Percentiles rank a stretch among this genome's conserved stretches.
phyloP scores from a whole-genome alignment of 2,329 filamentous ascomycete species.

The Endoconidiophora laricicola region DNA sequence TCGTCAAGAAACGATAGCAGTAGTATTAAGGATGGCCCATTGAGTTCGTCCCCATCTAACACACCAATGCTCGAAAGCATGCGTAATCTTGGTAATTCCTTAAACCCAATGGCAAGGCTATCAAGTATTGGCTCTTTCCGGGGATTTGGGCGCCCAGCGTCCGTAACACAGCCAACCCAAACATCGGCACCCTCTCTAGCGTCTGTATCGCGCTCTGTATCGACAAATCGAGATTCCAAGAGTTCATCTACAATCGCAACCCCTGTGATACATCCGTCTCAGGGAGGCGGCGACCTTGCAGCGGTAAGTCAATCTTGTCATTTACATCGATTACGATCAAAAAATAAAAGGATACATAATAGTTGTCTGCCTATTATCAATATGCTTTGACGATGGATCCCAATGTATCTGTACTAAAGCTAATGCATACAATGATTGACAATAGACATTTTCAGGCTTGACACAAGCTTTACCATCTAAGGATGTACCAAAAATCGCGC shows the following conservation, averaged over 20 bases:
- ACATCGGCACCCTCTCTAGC: neutral
- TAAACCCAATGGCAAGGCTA: constrained; percentile 65
- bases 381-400: no score
- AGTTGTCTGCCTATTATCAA: neutral
- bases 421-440: neutral
- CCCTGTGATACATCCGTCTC: constrained; percentile 13
- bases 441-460: constrained; percentile 44
- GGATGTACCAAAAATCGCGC: constrained; percentile 37
- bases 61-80: constrained; percentile 64
- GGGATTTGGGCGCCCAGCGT: constrained; percentile 48
- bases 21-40: constrained; percentile 30
- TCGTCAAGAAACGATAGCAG: constrained; percentile 67
- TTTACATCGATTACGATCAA: neutral
- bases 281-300: constrained; percentile 38
- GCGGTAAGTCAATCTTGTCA: constrained; percentile 28
- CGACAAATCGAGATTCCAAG: constrained; percentile 22
- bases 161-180: constrained; percentile 14
- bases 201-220: neutral
- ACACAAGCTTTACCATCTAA: constrained; percentile 38
- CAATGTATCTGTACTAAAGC: no score
- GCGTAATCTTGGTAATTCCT: constrained; percentile 59
- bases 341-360: neutral
- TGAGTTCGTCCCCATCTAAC: constrained; percentile 19
- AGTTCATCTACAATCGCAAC: constrained; percentile 1
- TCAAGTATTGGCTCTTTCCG: constrained; percentile 58